These are phyloP conservation scores for Phytophthora cryptogea DNA, from an alignment of 352 stramenopile genomes.

Conservation along the genomic window DNA sequence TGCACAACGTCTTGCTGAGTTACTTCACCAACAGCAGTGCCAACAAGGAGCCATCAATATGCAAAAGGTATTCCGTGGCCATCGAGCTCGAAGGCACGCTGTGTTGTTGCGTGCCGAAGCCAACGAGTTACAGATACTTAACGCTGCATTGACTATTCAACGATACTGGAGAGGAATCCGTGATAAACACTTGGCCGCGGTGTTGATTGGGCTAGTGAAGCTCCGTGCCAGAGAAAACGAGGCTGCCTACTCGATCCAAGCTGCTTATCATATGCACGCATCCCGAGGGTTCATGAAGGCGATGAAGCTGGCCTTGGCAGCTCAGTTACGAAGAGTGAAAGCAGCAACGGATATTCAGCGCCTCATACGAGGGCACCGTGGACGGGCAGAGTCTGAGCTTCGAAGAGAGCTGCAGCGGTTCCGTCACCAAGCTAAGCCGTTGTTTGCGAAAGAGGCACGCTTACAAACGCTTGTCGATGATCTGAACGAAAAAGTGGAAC, in stretches of 20 bases:
- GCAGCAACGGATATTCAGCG: conserved; percentile 75
- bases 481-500: conserved; percentile 54
- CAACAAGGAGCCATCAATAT: conserved; percentile 60
- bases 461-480: conserved; percentile 50
- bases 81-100: conserved; percentile 51
- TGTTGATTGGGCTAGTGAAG: conserved; percentile 74
- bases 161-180: conserved; percentile 75
- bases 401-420: conserved; percentile 75
- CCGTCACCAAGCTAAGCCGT: conserved; percentile 68
- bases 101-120: conserved; percentile 46
- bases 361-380: conserved; percentile 81
- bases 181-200: conserved; percentile 73
- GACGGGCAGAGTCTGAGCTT: conserved; percentile 68
- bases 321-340: conserved; percentile 44
- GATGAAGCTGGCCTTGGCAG: conserved; percentile 52
- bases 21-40: conserved; percentile 52
- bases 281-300: conserved; percentile 68
- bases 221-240: conserved; percentile 60
- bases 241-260: conserved; percentile 65
- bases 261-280: conserved; percentile 59
- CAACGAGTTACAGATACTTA: conserved; percentile 40
- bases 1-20: conserved; percentile 48
- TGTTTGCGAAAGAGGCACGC: conserved; percentile 63
- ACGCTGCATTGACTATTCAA: conserved; percentile 76
- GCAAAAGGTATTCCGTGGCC: conserved; percentile 75